Percentiles rank a stretch among this genome's conserved stretches.
Evolutionary conservation across 352 stramenopile species (phyloP).

Genomic region (Blastocystis sp.): DNA sequence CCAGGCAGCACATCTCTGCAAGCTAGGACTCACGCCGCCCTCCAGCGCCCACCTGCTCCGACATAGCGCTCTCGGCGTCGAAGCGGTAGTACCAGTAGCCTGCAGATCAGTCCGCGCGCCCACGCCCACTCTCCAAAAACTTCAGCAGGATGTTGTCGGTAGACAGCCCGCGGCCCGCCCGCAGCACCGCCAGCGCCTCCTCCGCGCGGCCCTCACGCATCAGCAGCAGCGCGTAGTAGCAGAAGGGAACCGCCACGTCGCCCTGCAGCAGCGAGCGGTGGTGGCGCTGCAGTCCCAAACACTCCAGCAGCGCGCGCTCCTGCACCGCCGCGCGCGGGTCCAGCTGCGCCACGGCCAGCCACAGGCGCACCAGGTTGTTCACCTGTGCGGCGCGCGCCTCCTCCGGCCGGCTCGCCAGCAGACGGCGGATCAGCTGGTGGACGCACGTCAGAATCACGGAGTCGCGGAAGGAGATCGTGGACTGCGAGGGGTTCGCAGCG

Average conservation of each 20-base stretch:
- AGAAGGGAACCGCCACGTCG: not conserved
- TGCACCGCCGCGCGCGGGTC: not conserved
- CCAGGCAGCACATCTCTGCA: conserved; percentile 13
- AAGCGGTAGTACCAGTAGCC: conserved; percentile 8
- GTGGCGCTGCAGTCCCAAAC: not conserved
- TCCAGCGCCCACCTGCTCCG: not conserved
- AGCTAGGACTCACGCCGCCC: not conserved
- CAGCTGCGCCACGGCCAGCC: not conserved
- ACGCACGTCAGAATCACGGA: not conserved
- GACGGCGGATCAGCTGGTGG: not conserved
- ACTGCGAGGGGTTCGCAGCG: not conserved
- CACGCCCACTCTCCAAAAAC: conserved; percentile 11
- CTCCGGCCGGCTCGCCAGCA: not conserved
- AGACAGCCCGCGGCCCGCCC: not conserved
- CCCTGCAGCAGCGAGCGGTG: not conserved
- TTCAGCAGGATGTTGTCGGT: not conserved
- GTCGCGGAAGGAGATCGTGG: not conserved
- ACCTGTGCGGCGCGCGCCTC: not conserved
- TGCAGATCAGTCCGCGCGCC: not conserved
- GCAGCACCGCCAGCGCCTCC: conserved; percentile 1
- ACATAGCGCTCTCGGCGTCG: not conserved
- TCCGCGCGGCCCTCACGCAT: not conserved
- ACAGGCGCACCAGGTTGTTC: not conserved
- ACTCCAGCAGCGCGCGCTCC: conserved; percentile 5
- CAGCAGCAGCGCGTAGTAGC: conserved; percentile 7